Base-by-base conservation (phyloP, 139 green algal genomes). In the Asterochloris sp. region DNA sequence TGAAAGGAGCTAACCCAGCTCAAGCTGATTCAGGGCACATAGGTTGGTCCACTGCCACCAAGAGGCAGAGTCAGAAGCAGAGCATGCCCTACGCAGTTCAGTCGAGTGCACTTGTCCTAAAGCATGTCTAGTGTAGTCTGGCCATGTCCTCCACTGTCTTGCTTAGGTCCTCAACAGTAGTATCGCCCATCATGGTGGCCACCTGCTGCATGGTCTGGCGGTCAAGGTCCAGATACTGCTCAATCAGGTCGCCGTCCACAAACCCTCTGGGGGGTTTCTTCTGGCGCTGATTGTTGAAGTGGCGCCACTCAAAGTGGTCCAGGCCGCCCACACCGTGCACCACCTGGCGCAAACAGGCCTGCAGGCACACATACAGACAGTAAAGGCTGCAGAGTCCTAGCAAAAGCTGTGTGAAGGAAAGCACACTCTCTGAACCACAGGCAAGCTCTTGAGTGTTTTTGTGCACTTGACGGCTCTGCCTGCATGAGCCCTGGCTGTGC, bases 201-300 rank as follows among this genome's bases (percentile, higher is more conserved):
- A 93, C 89, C 26, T 83, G 79, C 16, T 86, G 71, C 74, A 86
- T 82, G 13, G 71, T 78, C 14, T 94, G 84, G 9, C 81, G 79
- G 10, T 83, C 85, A 29, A 99, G 87, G 83, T 99, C 97, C 61
- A 98, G 81, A 79, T 98, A 97, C 29, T 88, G 83, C 90, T 99
- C 97, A 2, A 99, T 91, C 11, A 99, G 85, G 84, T 99, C 97
- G 0, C 97, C 97, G 75, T 99, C 97, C 17, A 99, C 83, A 78
- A 99, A 98, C 73, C 89, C 88, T 2, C 82, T 84, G 14, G 73
- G 82, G 15, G 89, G 81, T 12, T 69, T 21, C 47, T 84, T 82
- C 23, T 83, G 86, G 78, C 94, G 92, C 83, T 97, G 91, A 75
- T 94, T 97, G 24, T 79, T 80, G 83, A 98, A 99, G 15, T 86